A percentile compares a stretch with the other conserved stretches of the same genome.
Conservation (phyloP, 1,284 basidiomycete species). For the Sparassis latifolia region DNA sequence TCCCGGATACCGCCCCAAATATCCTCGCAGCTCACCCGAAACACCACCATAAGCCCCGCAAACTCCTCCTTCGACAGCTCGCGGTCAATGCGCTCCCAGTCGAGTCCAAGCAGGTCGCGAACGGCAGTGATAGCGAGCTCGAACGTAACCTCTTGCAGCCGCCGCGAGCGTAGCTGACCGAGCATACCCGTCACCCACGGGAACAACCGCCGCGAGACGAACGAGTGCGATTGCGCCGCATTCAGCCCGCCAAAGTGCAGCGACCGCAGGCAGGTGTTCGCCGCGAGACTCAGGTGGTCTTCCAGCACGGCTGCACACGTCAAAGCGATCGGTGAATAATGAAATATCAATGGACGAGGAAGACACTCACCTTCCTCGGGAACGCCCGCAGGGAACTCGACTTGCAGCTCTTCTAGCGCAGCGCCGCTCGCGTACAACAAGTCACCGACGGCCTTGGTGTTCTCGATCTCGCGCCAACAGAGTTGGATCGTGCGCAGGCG, state of each 20-base stretch:
- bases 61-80: slow-evolving; percentile 21
- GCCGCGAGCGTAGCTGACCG: slow-evolving; percentile 16
- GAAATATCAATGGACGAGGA: neutral
- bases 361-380: slow-evolving; percentile 18
- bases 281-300: slow-evolving; percentile 23
- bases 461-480: slow-evolving; percentile 27
- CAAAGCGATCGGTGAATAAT: neutral
- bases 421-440: slow-evolving; percentile 24
- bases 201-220: slow-evolving; percentile 21
- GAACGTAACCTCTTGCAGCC: slow-evolving; percentile 21
- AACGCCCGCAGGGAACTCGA: slow-evolving; percentile 24
- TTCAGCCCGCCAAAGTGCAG: slow-evolving; percentile 25
- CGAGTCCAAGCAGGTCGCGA: slow-evolving; percentile 19
- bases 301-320: slow-evolving; percentile 14
- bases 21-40: slow-evolving; percentile 21
- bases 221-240: slow-evolving; percentile 18
- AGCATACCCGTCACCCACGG: slow-evolving; percentile 23
- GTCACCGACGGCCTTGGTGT: slow-evolving; percentile 22
- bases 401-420: slow-evolving; percentile 22
- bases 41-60: slow-evolving; percentile 19
- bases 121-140: slow-evolving; percentile 22
- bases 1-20: slow-evolving; percentile 9
- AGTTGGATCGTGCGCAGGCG: slow-evolving; percentile 25
- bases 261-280: slow-evolving; percentile 25
- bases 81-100: slow-evolving; percentile 24